Evolutionary conservation across 768 basidiomycete genomes (phyloP).

Genomic region (Amanita rimosa): DNA sequence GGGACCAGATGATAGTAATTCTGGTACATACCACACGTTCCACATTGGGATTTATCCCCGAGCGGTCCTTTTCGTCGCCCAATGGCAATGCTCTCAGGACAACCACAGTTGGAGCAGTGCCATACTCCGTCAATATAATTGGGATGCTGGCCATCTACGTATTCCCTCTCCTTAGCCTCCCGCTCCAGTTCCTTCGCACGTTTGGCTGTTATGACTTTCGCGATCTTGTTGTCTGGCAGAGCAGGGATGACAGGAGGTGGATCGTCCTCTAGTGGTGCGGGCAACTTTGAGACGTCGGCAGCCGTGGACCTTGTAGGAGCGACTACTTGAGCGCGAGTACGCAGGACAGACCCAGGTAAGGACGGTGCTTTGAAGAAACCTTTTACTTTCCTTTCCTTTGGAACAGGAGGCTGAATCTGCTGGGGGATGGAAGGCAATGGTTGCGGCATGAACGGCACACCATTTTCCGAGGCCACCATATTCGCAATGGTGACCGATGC

Average conservation of each 20-base stretch:
- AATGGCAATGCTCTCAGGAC: conserved; percentile 77
- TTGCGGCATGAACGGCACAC: conserved; percentile 45
- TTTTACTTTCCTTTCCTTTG: conserved; percentile 22
- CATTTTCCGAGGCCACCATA: conserved; percentile 89
- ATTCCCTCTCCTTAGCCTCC: conserved; percentile 78
- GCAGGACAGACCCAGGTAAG: conserved; percentile 41
- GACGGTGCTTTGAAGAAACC: conserved; percentile 66
- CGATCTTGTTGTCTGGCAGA: conserved; percentile 35
- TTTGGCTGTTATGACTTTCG: conserved; percentile 43
- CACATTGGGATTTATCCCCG: conserved; percentile 86
- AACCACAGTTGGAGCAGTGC: conserved; percentile 94
- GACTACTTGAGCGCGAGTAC: conserved; percentile 45
- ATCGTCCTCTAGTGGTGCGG: conserved; percentile 52
- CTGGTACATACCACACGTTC: conserved; percentile 79
- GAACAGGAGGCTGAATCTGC: conserved; percentile 17
- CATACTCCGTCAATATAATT: conserved; percentile 79
- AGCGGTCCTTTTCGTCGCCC: conserved; percentile 84
- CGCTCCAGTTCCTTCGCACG: conserved; percentile 64
- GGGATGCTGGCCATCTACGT: conserved; percentile 71
- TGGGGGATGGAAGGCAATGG: conserved; percentile 23
- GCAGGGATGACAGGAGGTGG: conserved; percentile 23
- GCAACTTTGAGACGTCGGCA: conserved; percentile 43
- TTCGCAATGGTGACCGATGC: conserved; percentile 80
- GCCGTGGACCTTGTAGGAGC: conserved; percentile 62
- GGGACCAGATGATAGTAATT: conserved; percentile 81